These are phyloP conservation scores for Fusarium torulosum DNA, from an alignment of 2,329 filamentous ascomycete species.

Conservation along the genomic window DNA sequence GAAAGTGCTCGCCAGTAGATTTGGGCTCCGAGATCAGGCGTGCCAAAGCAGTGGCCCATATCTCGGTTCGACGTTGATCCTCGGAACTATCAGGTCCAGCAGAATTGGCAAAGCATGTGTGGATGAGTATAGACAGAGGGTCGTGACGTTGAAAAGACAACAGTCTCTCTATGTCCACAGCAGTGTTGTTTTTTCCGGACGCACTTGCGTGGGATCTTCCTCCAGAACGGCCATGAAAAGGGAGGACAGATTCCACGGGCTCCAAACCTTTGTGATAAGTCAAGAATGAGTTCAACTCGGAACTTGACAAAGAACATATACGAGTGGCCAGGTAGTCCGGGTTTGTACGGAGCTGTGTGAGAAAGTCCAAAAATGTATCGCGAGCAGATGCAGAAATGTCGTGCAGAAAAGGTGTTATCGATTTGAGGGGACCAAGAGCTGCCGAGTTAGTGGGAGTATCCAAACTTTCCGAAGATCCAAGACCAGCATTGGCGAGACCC, in stretches of 20 bases:
- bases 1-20: slow-evolving; percentile 80
- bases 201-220: slow-evolving; percentile 60
- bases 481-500: slow-evolving; percentile 58
- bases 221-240: slow-evolving; percentile 70
- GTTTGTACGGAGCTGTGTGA: slow-evolving; percentile 86
- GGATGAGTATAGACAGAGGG: slow-evolving; percentile 84
- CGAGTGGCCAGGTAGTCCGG: slow-evolving; percentile 88
- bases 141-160: slow-evolving; percentile 91
- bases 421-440: slow-evolving; percentile 54
- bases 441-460: slow-evolving; percentile 61
- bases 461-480: slow-evolving; percentile 62
- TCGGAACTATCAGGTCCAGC: slow-evolving; percentile 85
- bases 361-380: slow-evolving; percentile 81
- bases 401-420: slow-evolving; percentile 71
- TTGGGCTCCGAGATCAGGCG: slow-evolving; percentile 83
- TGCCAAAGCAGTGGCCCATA: slow-evolving; percentile 91
- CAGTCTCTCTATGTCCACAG: slow-evolving; percentile 79
- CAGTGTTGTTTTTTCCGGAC: slow-evolving; percentile 62
- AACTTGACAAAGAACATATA: slow-evolving; percentile 78
- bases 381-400: slow-evolving; percentile 81
- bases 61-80: slow-evolving; percentile 81
- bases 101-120: slow-evolving; percentile 90
- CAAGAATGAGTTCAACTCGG: slow-evolving; percentile 82
- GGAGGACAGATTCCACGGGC: slow-evolving; percentile 84
- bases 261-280: slow-evolving; percentile 84